Evolutionary conservation across 352 stramenopile genomes (phyloP).

Genomic region (Pythium volutum): DNA sequence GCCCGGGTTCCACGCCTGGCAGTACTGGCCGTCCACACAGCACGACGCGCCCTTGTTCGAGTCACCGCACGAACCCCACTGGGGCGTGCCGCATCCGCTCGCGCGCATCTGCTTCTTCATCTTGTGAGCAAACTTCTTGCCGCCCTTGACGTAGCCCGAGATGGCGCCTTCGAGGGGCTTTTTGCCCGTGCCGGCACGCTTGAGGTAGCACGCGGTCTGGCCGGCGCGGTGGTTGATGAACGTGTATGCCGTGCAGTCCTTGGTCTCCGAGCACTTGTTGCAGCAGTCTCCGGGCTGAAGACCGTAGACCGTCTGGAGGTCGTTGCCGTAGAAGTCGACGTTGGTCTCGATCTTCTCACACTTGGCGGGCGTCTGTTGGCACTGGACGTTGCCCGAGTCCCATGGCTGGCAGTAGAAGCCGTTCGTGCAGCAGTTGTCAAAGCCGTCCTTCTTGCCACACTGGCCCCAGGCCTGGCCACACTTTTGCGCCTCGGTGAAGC

Average conservation of each 20-base stretch:
- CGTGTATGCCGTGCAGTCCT: slow-evolving; percentile 41
- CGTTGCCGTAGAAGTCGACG: slow-evolving; percentile 34
- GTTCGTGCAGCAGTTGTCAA: slow-evolving; percentile 30
- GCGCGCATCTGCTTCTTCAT: not conserved
- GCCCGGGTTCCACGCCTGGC: slow-evolving; percentile 26
- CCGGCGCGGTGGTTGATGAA: slow-evolving; percentile 26
- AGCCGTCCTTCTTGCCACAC: slow-evolving; percentile 7
- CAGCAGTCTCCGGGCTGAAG: slow-evolving; percentile 40
- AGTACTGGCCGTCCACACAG: slow-evolving; percentile 29
- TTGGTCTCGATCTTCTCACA: slow-evolving; percentile 38
- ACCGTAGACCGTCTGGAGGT: slow-evolving; percentile 39
- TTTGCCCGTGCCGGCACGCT: not conserved
- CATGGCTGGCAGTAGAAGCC: slow-evolving; percentile 43
- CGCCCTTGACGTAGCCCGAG: slow-evolving; percentile 12
- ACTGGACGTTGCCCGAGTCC: slow-evolving; percentile 39
- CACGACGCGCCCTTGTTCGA: not conserved
- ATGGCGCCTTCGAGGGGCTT: not conserved
- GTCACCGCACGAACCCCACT: slow-evolving; percentile 10
- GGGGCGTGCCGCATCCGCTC: not conserved
- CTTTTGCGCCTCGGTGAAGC: not conserved
- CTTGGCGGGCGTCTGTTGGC: slow-evolving; percentile 28
- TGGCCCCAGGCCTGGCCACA: slow-evolving; percentile 3
- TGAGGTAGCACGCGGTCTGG: slow-evolving; percentile 9
- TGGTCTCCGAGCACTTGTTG: slow-evolving; percentile 10
- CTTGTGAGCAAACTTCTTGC: slow-evolving; percentile 1